These are phyloP conservation scores for Petunia secreta DNA, from an alignment of 257 asterid species.

Conservation along the genomic window DNA sequence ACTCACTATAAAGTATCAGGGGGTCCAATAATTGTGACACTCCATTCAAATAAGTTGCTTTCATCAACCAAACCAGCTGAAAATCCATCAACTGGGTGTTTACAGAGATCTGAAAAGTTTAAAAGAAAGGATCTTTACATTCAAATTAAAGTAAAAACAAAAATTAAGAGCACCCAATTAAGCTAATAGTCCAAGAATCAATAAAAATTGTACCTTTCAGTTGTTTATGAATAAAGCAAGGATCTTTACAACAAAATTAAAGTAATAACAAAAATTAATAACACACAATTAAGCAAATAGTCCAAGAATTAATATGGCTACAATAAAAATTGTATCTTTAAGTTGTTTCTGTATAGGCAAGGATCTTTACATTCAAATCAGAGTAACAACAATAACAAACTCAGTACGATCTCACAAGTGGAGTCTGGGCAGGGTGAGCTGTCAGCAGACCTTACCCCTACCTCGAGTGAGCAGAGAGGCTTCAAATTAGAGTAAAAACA, in stretches of 20 bases:
- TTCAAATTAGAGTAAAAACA: not conserved
- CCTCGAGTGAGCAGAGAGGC: too few relatives aligned
- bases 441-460: too few relatives aligned
- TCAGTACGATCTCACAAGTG: too few relatives aligned
- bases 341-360: not conserved
- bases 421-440: too few relatives aligned
- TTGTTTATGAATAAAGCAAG: not conserved
- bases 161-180: not conserved
- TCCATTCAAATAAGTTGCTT: conserved; percentile 89
- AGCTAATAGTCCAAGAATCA: not conserved
- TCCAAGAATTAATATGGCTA: not conserved
- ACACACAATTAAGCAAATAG: not conserved
- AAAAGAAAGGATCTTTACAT: conserved; percentile 51
- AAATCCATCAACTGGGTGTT: conserved; percentile 93
- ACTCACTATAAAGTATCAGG: conserved; percentile 96
- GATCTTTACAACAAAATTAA: not conserved
- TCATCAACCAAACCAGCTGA: conserved; percentile 97
- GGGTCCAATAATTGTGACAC: conserved; percentile 94
- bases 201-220: not conserved
- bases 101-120: conserved; percentile 71
- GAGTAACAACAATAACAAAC: not conserved
- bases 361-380: not conserved
- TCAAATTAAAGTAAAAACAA: not conserved
- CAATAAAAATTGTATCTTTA: not conserved
- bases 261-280: not conserved